phyloP scores from a whole-genome alignment of 1,139 yeast genomes.

The Yamadazyma atmosphaerica region DNA sequence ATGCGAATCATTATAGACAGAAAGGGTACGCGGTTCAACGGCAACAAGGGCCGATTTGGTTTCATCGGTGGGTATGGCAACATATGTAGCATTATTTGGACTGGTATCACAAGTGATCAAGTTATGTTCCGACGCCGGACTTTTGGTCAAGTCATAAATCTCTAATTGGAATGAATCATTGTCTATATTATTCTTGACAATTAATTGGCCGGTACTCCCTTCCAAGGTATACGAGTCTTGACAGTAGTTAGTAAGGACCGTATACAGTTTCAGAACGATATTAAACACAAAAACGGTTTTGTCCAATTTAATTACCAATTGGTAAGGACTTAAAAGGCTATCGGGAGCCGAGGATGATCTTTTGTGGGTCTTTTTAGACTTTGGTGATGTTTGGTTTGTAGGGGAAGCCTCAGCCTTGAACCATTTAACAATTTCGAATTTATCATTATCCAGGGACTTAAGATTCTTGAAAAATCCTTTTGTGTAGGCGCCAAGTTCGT shows the following conservation, averaged over 20 bases:
- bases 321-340: constrained; percentile 12
- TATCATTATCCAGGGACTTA: constrained; percentile 7
- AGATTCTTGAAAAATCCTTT: constrained; percentile 19
- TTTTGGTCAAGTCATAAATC: constrained; percentile 8
- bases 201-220: constrained; percentile 7
- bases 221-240: constrained; percentile 8
- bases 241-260: constrained; percentile 12
- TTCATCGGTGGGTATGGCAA: neutral
- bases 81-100: neutral
- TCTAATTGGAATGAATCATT: constrained; percentile 9
- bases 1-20: constrained; percentile 6
- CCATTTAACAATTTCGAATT: constrained; percentile 21
- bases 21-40: constrained; percentile 1
- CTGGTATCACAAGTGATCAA: constrained; percentile 6
- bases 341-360: constrained; percentile 10
- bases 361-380: constrained; percentile 7
- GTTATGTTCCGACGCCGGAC: constrained; percentile 4
- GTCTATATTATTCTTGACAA: constrained; percentile 8
- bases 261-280: constrained; percentile 14
- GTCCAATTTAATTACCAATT: constrained; percentile 15
- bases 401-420: constrained; percentile 9
- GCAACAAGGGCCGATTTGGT: neutral
- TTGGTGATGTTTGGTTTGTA: constrained; percentile 5
- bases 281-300: constrained; percentile 15
- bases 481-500: constrained; percentile 20